Evolutionary conservation across 345 rosid genomes (phyloP).

Genomic region (Anacardium occidentale): DNA sequence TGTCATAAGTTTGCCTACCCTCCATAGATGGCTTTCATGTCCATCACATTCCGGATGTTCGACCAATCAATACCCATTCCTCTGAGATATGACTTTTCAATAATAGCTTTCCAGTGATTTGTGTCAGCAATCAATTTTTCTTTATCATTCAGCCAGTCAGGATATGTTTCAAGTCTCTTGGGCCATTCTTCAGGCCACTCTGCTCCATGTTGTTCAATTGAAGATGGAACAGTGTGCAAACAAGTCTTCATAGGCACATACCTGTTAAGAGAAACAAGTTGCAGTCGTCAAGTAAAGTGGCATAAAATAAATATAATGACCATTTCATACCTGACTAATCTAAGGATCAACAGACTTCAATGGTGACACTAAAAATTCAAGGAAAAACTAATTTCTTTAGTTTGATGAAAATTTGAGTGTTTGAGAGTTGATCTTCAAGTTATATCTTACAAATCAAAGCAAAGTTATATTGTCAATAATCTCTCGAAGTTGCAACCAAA

Average conservation of each 20-base stretch:
- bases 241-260: slow-evolving; percentile 77
- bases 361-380: neutral
- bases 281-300: slow-evolving; percentile 6
- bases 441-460: neutral
- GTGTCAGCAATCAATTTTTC: slow-evolving; percentile 58
- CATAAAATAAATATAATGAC: neutral
- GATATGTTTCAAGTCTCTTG: slow-evolving; percentile 86
- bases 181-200: slow-evolving; percentile 99
- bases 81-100: slow-evolving; percentile 72
- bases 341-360: neutral
- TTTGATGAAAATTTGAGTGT: neutral
- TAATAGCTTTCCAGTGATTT: slow-evolving; percentile 75
- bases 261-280: slow-evolving; percentile 42
- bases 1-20: slow-evolving; percentile 52
- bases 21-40: slow-evolving; percentile 94
- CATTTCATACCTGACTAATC: neutral
- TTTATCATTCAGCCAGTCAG: slow-evolving; percentile 80
- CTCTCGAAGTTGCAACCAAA: neutral
- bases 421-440: neutral
- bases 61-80: slow-evolving; percentile 93
- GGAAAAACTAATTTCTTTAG: neutral
- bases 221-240: slow-evolving; percentile 70
- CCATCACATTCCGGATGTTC: slow-evolving; percentile 75
- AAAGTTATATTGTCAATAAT: neutral
- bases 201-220: slow-evolving; percentile 85